Conservation (phyloP, 129 eudicot species). For the Silybum marianum region DNA sequence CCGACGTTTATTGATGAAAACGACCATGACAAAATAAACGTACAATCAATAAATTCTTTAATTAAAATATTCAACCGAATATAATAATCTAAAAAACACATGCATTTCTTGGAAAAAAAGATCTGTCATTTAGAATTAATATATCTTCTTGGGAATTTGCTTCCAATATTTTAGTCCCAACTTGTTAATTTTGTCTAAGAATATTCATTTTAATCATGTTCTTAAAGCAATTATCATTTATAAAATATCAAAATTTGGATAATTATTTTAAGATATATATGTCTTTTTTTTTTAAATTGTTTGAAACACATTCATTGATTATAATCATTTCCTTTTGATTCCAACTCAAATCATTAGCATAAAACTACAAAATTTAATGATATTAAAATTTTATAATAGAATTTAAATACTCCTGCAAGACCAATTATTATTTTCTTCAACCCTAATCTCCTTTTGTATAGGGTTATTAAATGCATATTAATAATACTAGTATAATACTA, state of each 20-base stretch:
- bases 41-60: not conserved
- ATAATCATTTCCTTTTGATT: slow-evolving; percentile 7
- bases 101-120: not conserved
- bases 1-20: not conserved
- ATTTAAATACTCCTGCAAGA: not conserved
- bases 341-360: slow-evolving; percentile 5
- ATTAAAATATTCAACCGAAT: not conserved
- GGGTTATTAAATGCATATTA: not conserved
- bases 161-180: slow-evolving; percentile 6
- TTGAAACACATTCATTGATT: slow-evolving; percentile 6
- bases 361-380: not conserved
- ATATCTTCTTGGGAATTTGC: slow-evolving; percentile 22
- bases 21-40: not conserved
- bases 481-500: not conserved
- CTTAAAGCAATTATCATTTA: not conserved
- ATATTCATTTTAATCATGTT: not conserved
- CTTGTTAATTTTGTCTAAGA: slow-evolving; percentile 5
- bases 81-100: not conserved
- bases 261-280: not conserved
- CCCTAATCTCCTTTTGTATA: not conserved
- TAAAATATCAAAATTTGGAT: not conserved
- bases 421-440: not conserved
- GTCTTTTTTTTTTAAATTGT: not conserved
- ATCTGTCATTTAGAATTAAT: not conserved
- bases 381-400: not conserved